Conservation (phyloP, 2,329 filamentous ascomycete genomes). For the Epichloe amarillans region DNA sequence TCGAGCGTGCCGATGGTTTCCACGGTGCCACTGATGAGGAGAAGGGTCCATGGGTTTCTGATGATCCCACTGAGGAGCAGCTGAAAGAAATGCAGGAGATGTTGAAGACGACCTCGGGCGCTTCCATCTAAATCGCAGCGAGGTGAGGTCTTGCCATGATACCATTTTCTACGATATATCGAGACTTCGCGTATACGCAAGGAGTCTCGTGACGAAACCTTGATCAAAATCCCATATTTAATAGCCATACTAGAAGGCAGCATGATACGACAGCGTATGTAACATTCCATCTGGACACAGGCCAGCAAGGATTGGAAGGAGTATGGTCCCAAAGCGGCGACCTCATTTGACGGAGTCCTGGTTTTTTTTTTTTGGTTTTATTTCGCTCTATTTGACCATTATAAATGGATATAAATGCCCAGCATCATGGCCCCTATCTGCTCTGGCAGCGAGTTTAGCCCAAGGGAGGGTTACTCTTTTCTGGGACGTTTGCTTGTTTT, state of each 20-base stretch:
- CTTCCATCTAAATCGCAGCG: slow-evolving; percentile 4
- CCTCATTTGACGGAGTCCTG: background rate
- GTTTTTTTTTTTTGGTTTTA: background rate
- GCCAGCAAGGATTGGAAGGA: background rate
- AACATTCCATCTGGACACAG: background rate
- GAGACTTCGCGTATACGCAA: background rate
- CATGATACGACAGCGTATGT: background rate
- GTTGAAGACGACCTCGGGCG: slow-evolving; percentile 17
- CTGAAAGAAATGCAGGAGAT: slow-evolving; percentile 46
- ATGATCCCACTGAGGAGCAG: slow-evolving; percentile 53
- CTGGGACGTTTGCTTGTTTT: background rate
- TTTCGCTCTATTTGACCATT: background rate
- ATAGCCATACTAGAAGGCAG: background rate
- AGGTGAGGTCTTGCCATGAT: background rate
- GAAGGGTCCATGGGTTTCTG: slow-evolving; percentile 71
- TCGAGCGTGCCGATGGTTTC: slow-evolving; percentile 79
- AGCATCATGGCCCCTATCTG: background rate
- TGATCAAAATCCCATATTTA: background rate
- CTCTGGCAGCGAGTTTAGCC: background rate
- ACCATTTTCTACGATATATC: background rate
- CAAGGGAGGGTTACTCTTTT: background rate
- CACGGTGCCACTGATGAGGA: slow-evolving; percentile 70
- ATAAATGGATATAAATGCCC: slow-evolving; percentile 3
- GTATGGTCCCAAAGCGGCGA: background rate
- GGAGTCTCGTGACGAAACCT: background rate